Evolutionary conservation across 2,329 filamentous ascomycete genomes (phyloP).

Genomic region (Pestalotiopsis sp.): DNA sequence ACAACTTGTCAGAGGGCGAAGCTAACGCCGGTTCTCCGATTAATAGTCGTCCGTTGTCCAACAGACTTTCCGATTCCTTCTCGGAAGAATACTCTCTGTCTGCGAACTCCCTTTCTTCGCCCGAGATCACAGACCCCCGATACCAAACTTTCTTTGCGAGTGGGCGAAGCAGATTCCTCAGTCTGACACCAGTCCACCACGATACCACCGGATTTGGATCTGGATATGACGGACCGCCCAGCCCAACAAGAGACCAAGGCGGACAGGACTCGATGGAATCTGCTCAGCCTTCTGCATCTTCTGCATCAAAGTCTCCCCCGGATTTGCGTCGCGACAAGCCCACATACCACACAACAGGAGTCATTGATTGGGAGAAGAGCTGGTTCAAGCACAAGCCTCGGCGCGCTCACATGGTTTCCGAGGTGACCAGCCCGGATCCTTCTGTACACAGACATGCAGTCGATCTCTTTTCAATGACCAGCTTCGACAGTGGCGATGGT

Average conservation of each 20-base stretch:
- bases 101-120: background rate
- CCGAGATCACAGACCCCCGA: background rate
- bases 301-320: background rate
- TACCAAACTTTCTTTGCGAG: background rate
- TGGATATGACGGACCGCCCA: conserved; percentile 5
- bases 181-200: background rate
- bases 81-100: background rate
- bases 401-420: conserved; percentile 29
- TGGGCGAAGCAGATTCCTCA: background rate
- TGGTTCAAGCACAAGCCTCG: conserved; percentile 28
- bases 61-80: background rate
- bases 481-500: conserved; percentile 8
- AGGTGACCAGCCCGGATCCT: conserved; percentile 21
- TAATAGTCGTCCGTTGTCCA: background rate
- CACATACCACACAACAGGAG: background rate
- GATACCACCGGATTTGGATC: background rate
- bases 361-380: conserved; percentile 27
- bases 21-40: background rate
- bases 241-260: background rate
- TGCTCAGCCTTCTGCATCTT: background rate
- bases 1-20: background rate
- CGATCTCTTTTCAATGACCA: conserved; percentile 11
- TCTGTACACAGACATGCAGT: background rate
- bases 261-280: background rate
- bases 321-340: background rate